A percentile compares a stretch with the other conserved stretches of the same genome.
These are phyloP conservation scores for Backusella circina DNA, from an alignment of 192 early-diverging fungal species.

Conservation along the genomic window DNA sequence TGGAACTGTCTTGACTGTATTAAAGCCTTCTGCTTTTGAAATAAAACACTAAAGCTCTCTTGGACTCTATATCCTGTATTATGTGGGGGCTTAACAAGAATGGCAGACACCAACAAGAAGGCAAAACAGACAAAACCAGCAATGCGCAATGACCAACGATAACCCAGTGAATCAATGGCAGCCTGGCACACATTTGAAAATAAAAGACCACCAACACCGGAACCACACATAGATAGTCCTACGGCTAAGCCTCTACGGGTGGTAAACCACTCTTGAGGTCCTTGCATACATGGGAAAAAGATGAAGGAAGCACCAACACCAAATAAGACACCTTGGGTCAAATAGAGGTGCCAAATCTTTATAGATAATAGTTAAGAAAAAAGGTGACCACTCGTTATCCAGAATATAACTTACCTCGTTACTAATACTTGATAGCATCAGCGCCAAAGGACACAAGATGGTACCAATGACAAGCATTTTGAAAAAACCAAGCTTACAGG, in stretches of 20 bases:
- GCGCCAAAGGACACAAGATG: conserved; percentile 13
- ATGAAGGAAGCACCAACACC: conserved; percentile 32
- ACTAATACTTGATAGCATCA: conserved; percentile 16
- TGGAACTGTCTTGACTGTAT: not conserved
- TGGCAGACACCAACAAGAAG: not conserved
- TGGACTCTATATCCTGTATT: not conserved
- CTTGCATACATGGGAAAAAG: conserved; percentile 23
- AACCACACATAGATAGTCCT: conserved; percentile 70
- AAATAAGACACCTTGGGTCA: conserved; percentile 44
- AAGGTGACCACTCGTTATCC: no score
- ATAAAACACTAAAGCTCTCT: conserved; percentile 2
- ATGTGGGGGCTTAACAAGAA: conserved; percentile 8
- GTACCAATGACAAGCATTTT: conserved; percentile 13
- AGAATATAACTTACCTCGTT: conserved; percentile 15
- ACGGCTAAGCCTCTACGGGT: conserved; percentile 61
- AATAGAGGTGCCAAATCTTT: conserved; percentile 39
- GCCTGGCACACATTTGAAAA: conserved; percentile 11
- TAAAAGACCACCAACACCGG: conserved; percentile 58
- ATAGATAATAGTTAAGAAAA: not conserved
- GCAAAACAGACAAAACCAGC: conserved; percentile 25
- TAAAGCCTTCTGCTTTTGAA: not conserved
- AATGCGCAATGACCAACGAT: conserved; percentile 24
- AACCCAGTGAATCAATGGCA: conserved; percentile 2
- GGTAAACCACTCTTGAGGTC: conserved; percentile 61
- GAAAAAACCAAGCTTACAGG: conserved; percentile 12